A percentile compares a stretch with the other conserved stretches of the same genome.
These are phyloP conservation scores for Ophiostoma novo-ulmi DNA, from an alignment of 2,329 filamentous ascomycete genomes.

Conservation along the genomic window DNA sequence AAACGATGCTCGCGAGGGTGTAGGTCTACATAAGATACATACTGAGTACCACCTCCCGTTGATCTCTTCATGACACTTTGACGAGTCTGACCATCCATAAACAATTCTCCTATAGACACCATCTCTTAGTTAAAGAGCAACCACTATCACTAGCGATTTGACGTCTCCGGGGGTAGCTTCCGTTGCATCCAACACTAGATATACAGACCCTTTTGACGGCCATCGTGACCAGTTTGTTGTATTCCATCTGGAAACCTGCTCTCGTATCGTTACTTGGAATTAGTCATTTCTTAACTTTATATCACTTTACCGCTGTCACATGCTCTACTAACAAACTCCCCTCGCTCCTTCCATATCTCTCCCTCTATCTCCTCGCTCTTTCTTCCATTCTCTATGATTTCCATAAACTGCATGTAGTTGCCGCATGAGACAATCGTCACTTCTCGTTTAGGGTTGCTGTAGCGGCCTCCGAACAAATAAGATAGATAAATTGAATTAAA, in stretches of 20 bases:
- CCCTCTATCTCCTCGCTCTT: too few species aligned
- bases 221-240: neutral
- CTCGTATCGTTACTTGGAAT: neutral
- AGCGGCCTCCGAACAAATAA: neutral
- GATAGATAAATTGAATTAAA: neutral
- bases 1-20: slow-evolving; percentile 13
- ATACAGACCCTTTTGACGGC: neutral
- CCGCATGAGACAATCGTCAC: neutral
- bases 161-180: neutral
- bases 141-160: neutral
- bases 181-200: neutral
- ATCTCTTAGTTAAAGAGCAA: neutral
- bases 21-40: neutral
- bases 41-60: too few species aligned
- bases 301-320: neutral
- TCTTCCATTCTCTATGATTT: neutral
- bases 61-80: neutral
- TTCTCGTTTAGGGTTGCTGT: neutral
- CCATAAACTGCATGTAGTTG: neutral
- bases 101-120: neutral
- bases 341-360: neutral
- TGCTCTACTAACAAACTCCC: neutral
- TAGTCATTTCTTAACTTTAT: neutral
- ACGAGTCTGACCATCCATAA: neutral
- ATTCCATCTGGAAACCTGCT: neutral